These are phyloP conservation scores for Geotrichum candidum DNA, from an alignment of 1,139 yeast genomes.

Conservation along the genomic window DNA sequence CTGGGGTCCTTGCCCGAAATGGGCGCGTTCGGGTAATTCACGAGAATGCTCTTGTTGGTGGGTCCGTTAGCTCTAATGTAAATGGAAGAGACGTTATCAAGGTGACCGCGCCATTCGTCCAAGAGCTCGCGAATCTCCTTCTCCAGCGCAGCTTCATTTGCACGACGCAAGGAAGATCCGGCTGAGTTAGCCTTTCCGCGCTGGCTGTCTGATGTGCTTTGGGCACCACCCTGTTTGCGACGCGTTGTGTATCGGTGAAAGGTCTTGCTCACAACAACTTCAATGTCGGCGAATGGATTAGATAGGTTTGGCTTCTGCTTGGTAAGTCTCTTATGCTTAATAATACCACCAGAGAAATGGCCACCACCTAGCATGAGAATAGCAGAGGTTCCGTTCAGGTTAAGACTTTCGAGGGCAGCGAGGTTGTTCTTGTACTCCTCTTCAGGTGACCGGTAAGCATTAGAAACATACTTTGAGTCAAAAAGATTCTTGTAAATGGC, in stretches of 20 bases:
- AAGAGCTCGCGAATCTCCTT: slow-evolving; percentile 69
- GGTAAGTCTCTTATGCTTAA: slow-evolving; percentile 61
- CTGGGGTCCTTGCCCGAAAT: slow-evolving; percentile 30
- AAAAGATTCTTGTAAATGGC: slow-evolving; percentile 71
- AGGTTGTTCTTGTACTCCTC: slow-evolving; percentile 10
- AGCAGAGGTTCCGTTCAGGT: slow-evolving; percentile 47
- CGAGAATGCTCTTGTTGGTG: slow-evolving; percentile 55
- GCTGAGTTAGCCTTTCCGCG: slow-evolving; percentile 96
- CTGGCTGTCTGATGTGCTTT: slow-evolving; percentile 84
- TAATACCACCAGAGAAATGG: slow-evolving; percentile 92
- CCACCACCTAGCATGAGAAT: slow-evolving; percentile 96
- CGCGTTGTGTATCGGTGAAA: slow-evolving; percentile 95
- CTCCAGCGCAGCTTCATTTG: slow-evolving; percentile 78
- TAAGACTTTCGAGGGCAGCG: slow-evolving; percentile 38
- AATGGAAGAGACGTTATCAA: slow-evolving; percentile 60
- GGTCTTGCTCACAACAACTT: slow-evolving; percentile 66
- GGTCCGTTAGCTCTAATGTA: slow-evolving; percentile 81
- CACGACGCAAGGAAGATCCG: slow-evolving; percentile 83
- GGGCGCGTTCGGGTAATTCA: slow-evolving; percentile 59
- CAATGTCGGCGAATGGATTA: slow-evolving; percentile 43
- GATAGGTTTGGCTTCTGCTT: slow-evolving; percentile 39
- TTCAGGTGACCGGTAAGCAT: slow-evolving; percentile 36
- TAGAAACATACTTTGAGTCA: slow-evolving; percentile 39
- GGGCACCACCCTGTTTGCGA: slow-evolving; percentile 97
- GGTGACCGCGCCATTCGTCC: slow-evolving; percentile 49